Percentiles rank a stretch among this genome's conserved stretches.
Evolutionary conservation across 331 rosid genomes (phyloP).

Genomic region (Rhamnella rubrinervis): DNA sequence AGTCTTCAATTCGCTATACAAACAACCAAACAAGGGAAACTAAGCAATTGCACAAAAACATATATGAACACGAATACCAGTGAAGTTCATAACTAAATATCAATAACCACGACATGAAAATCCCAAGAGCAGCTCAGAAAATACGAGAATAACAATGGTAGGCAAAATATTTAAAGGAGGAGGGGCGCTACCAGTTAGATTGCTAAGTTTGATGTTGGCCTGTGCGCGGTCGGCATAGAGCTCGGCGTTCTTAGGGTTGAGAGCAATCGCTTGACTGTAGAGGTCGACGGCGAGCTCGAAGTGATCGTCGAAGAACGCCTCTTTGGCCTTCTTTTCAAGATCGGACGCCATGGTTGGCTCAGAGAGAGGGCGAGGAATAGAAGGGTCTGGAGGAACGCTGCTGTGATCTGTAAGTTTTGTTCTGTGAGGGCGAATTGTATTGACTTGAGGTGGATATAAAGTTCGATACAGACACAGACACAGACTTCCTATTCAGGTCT

Average conservation of each 20-base stretch:
- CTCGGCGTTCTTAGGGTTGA: conserved; percentile 46
- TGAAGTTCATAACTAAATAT: no score
- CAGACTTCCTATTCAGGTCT: not conserved
- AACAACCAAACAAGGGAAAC: no score
- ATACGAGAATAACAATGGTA: not conserved
- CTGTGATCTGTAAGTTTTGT: not conserved
- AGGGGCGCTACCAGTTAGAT: conserved; percentile 46
- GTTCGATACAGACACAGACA: not conserved
- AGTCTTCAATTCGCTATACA: no score
- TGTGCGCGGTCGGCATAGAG: conserved; percentile 78
- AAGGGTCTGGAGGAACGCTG: conserved; percentile 17
- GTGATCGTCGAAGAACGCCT: conserved; percentile 74
- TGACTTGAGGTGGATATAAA: conserved; percentile 18
- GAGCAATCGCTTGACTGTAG: conserved; percentile 54
- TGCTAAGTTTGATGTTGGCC: conserved; percentile 68
- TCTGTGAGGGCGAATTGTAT: not conserved
- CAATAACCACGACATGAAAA: no score
- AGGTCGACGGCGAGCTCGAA: conserved; percentile 58
- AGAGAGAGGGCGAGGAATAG: not conserved
- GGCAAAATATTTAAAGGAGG: not conserved
- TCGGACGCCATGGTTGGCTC: conserved; percentile 63
- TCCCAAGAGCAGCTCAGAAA: not conserved
- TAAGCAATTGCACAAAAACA: no score
- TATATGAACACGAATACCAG: no score
- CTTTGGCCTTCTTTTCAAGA: conserved; percentile 62